Conservation (phyloP, 805 yeast species). For the Debaryomyces hansenii region DNA sequence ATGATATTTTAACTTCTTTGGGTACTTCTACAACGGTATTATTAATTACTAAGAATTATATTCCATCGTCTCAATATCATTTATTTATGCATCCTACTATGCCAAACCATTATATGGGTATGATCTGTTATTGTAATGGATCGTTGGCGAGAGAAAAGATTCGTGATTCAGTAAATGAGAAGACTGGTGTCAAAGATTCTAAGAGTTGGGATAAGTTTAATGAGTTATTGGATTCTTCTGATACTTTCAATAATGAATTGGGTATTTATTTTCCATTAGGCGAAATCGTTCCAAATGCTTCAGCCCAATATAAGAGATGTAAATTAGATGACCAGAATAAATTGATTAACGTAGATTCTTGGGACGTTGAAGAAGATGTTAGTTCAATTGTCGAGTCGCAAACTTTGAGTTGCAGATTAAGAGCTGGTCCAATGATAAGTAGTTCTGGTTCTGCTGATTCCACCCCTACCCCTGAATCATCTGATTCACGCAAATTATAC, state of each 20-base stretch:
- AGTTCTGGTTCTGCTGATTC: constrained; percentile 6
- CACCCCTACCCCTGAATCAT: not conserved
- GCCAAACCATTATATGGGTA: constrained; percentile 79
- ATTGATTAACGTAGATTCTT: constrained; percentile 26
- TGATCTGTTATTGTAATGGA: constrained; percentile 94
- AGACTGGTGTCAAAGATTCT: constrained; percentile 27
- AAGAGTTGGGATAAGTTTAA: constrained; percentile 65
- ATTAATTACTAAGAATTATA: constrained; percentile 72
- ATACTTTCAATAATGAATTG: constrained; percentile 44
- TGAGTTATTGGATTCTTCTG: constrained; percentile 45
- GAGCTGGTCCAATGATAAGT: constrained; percentile 76
- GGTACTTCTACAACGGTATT: constrained; percentile 93
- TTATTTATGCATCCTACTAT: constrained; percentile 85
- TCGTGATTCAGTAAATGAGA: constrained; percentile 59
- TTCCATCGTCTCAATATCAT: constrained; percentile 81
- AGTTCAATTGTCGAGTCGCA: constrained; percentile 82
- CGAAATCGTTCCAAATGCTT: constrained; percentile 86
- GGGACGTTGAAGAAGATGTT: constrained; percentile 65
- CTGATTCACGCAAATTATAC: constrained; percentile 16
- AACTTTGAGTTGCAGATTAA: constrained; percentile 76
- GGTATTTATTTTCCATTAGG: constrained; percentile 87
- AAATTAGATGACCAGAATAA: constrained; percentile 30
- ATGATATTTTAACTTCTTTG: constrained; percentile 77
- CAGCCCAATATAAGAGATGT: constrained; percentile 61
- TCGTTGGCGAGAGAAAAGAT: constrained; percentile 80